A percentile compares a stretch with the other conserved stretches of the same genome.
These are phyloP conservation scores for Blastocystis sp. DNA, from an alignment of 352 stramenopile species.

Conservation along the genomic window DNA sequence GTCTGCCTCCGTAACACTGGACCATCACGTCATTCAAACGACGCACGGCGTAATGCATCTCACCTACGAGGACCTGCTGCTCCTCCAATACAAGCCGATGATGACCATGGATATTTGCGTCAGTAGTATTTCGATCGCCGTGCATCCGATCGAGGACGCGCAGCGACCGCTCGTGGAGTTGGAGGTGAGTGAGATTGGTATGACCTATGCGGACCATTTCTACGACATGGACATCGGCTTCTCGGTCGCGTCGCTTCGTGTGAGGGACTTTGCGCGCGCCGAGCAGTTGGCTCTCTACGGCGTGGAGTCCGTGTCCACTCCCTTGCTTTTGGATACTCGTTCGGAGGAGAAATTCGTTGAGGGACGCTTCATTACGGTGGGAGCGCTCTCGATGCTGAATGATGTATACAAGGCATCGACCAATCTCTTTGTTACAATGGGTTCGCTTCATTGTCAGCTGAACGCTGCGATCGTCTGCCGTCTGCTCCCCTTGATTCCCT, in stretches of 20 bases:
- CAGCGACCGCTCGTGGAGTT: background rate
- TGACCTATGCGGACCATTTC: constrained; percentile 29
- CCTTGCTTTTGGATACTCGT: background rate
- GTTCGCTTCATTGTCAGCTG: background rate
- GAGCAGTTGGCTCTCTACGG: background rate
- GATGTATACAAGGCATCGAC: constrained; percentile 3
- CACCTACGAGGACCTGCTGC: constrained; percentile 44
- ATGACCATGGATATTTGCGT: constrained; percentile 1
- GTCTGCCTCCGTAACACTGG: background rate
- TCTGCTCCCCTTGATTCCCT: background rate
- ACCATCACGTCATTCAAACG: too few species aligned
- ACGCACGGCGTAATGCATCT: constrained; percentile 18
- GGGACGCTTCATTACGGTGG: background rate
- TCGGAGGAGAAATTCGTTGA: background rate
- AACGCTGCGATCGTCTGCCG: background rate
- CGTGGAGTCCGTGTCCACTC: background rate
- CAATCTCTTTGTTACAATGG: background rate
- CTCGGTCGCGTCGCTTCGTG: background rate
- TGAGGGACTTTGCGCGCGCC: background rate
- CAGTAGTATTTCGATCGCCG: background rate
- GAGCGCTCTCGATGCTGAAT: constrained; percentile 32
- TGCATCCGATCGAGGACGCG: background rate
- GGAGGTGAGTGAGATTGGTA: background rate
- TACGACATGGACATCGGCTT: constrained; percentile 53
- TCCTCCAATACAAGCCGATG: constrained; percentile 34